Base-by-base conservation (phyloP, 2,329 filamentous ascomycete genomes). In the Amylocarpus encephaloides region DNA sequence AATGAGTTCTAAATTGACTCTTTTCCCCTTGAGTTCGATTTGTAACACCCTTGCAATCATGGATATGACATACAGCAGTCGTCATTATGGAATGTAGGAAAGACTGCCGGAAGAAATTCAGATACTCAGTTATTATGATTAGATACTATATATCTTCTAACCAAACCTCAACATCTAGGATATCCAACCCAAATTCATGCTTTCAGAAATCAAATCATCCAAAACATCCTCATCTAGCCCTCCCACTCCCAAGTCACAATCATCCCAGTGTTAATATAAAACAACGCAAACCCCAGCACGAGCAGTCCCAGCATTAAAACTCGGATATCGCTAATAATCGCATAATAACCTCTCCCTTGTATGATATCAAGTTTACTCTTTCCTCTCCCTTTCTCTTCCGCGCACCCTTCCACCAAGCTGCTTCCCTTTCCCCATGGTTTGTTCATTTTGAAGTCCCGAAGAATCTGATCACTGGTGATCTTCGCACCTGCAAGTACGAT, bases 401-500 rank as follows among this genome's bases (percentile, higher is more conserved):
- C 19, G n/a, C 13, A 32, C 56, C 60, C 16, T 50, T 35, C 43
- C 60, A 58, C 9, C 48, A 48, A 5, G 55, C 51, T 13, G 40
- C 47, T 9, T 30, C 29, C 15, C 15, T 40, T 50, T 29, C 42
- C 43, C 62, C 63, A 62, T 2, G 62, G 63, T 5, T 61, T 44
- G 1, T 5, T 5, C 9, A 54, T 33, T 0, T 49, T 47, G 2
- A 50, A 29, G 34, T 64, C 63, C 5, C 65, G 62, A 11, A 78
- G 57, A 5, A 81, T 70, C 64, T 80, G 74, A 59, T 76, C 75
- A 7, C 68, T 71, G 0, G 78, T 77, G 48, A 88, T 73, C 64
- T 81, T 85, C 7, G 81, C 79, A 0, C 85, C 85, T 0, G 84
- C 84, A 9, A 88, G 68, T 22, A 83, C 82, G 49, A 89, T 86